Conservation (phyloP, 176 grass and related monocot species). For the Carex parvula region DNA sequence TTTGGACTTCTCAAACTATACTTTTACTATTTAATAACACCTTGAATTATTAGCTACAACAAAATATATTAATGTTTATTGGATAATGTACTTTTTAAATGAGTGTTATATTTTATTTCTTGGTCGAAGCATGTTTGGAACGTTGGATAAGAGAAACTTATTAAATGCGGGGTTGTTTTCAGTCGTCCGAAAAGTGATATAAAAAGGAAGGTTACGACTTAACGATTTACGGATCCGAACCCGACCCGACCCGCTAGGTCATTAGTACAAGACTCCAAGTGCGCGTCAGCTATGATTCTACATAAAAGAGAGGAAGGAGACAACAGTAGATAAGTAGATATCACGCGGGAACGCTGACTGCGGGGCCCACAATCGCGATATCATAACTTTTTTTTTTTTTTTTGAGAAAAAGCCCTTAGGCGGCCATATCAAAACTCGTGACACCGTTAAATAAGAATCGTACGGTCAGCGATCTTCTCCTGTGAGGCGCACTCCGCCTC, state of each 20-base stretch:
- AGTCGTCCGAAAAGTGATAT: not conserved
- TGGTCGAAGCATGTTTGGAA: not conserved
- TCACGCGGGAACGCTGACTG: conserved; percentile 56
- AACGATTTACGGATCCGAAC: not conserved
- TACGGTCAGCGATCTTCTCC: not conserved
- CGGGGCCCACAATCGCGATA: not conserved
- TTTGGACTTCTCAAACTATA: too few species aligned
- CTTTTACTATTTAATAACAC: too few species aligned
- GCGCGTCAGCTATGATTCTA: conserved; percentile 23
- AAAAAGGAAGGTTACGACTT: not conserved
- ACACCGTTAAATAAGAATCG: conserved; percentile 22
- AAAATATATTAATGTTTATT: too few species aligned
- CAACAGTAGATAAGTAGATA: not conserved
- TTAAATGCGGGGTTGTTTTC: not conserved
- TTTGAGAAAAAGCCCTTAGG: too few species aligned
- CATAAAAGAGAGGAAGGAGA: not conserved
- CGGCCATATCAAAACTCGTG: not conserved
- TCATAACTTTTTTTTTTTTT: not conserved
- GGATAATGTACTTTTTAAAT: too few species aligned
- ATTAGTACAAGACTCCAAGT: not conserved
- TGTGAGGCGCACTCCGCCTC: not conserved
- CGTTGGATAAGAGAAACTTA: not conserved
- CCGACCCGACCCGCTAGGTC: not conserved
- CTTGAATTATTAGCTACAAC: too few species aligned
- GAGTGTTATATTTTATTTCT: not conserved